phyloP scores from a whole-genome alignment of 257 asterid species.

The Ilex asprella region DNA sequence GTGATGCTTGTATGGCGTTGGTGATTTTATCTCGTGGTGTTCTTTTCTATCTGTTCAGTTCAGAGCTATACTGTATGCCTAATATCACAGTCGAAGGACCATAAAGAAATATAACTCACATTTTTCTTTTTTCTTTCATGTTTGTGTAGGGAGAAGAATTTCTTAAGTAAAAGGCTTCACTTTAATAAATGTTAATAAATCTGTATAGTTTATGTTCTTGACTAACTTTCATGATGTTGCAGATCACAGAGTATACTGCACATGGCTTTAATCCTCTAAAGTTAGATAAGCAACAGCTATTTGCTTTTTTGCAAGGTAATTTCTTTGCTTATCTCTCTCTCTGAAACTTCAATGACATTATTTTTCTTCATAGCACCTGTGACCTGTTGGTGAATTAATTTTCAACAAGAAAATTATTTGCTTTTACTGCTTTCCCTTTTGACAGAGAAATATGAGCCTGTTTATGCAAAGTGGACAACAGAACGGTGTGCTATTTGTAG shows the following conservation, averaged over 20 bases:
- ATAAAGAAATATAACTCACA: too few relatives aligned
- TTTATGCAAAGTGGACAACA: slow-evolving; percentile 81
- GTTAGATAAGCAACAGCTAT: slow-evolving; percentile 62
- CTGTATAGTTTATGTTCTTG: background rate
- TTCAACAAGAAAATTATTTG: slow-evolving; percentile 1
- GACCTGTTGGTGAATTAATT: slow-evolving; percentile 4
- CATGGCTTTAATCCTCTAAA: slow-evolving; percentile 30
- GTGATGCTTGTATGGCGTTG: background rate
- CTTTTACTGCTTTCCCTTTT: slow-evolving; percentile 18
- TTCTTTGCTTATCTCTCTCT: slow-evolving; percentile 9
- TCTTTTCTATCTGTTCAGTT: too few relatives aligned
- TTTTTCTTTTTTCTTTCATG: too few relatives aligned
- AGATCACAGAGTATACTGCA: slow-evolving; percentile 55
- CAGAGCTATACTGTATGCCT: too few relatives aligned
- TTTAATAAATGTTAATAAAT: background rate
- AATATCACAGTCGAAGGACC: too few relatives aligned
- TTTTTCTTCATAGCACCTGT: background rate
- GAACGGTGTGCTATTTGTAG: slow-evolving; percentile 97
- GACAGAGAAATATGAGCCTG: slow-evolving; percentile 68
- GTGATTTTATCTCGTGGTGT: too few relatives aligned
- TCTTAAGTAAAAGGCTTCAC: background rate
- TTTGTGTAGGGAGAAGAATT: too few relatives aligned
- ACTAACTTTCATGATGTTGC: slow-evolving; percentile 30
- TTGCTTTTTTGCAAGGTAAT: slow-evolving; percentile 61
- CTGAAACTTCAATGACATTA: background rate